These are phyloP conservation scores for Candida ulmi DNA, from an alignment of 805 yeast species.

Conservation along the genomic window DNA sequence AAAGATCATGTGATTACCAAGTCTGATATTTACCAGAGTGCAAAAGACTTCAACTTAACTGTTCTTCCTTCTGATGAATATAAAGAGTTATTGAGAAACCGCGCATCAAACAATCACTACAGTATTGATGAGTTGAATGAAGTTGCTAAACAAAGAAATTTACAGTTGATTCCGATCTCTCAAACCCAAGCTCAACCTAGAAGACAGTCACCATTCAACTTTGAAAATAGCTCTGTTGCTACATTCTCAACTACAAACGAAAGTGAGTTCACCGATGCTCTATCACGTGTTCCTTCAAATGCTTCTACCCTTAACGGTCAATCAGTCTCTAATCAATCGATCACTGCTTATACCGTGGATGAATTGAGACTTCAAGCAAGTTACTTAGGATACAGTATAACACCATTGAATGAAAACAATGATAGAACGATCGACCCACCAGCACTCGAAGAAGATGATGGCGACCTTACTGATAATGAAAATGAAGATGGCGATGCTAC, in stretches of 20 bases:
- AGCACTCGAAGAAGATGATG: slow-evolving; percentile 3
- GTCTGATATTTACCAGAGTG: slow-evolving; percentile 26
- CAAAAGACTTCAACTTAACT: slow-evolving; percentile 37
- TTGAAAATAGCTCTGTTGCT: slow-evolving; percentile 16
- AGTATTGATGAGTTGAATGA: slow-evolving; percentile 27
- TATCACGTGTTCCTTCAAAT: slow-evolving; percentile 20
- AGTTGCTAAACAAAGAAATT: slow-evolving; percentile 30
- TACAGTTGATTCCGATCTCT: slow-evolving; percentile 29
- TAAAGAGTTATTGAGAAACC: slow-evolving; percentile 26
- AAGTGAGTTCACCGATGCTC: slow-evolving; percentile 26
- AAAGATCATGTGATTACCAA: slow-evolving; percentile 26
- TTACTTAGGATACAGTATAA: slow-evolving; percentile 12
- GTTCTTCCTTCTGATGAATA: slow-evolving; percentile 42
- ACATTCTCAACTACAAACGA: slow-evolving; percentile 22
- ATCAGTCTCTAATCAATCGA: too few species aligned
- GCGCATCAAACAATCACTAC: slow-evolving; percentile 16
- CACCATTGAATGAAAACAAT: slow-evolving; percentile 4
- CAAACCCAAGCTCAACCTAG: neutral
- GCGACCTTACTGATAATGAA: slow-evolving; percentile 6
- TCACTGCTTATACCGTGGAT: slow-evolving; percentile 9
- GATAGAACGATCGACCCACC: neutral
- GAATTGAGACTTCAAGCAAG: slow-evolving; percentile 16
- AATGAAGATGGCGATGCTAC: slow-evolving; percentile 10
- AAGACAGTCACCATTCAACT: slow-evolving; percentile 3
- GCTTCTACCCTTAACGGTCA: slow-evolving; percentile 19